Evolutionary conservation across 768 basidiomycete genomes (phyloP).

Genomic region (Suillus occidentalis): DNA sequence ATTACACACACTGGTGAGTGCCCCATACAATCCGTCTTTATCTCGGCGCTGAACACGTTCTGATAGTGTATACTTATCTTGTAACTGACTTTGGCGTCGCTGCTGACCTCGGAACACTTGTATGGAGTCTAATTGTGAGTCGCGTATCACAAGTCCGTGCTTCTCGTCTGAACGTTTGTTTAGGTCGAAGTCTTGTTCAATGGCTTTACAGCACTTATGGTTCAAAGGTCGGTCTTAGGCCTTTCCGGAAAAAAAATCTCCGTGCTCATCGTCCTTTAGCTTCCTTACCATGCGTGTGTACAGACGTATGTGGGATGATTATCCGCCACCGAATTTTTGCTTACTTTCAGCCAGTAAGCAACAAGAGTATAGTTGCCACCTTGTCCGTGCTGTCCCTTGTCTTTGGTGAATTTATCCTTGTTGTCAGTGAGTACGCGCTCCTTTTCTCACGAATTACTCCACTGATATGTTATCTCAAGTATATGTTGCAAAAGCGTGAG

Average conservation of each 20-base stretch:
- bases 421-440: slow-evolving; percentile 15
- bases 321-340: background rate
- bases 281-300: slow-evolving; percentile 54
- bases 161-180: slow-evolving; percentile 6
- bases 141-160: background rate
- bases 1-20: slow-evolving; percentile 50
- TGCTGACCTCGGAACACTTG: slow-evolving; percentile 29
- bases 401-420: slow-evolving; percentile 36
- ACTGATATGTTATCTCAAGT: slow-evolving; percentile 27
- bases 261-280: slow-evolving; percentile 19
- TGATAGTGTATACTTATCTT: slow-evolving; percentile 47
- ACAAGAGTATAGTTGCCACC: slow-evolving; percentile 40
- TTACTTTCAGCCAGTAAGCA: slow-evolving; percentile 42
- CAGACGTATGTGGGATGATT: slow-evolving; percentile 38
- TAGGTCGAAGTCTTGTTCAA: slow-evolving; percentile 53
- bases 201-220: slow-evolving; percentile 46
- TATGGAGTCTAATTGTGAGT: slow-evolving; percentile 38
- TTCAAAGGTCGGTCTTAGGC: slow-evolving; percentile 34
- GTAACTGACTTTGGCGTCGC: slow-evolving; percentile 41
- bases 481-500: slow-evolving; percentile 37
- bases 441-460: too few species aligned
- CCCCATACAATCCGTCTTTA: background rate
- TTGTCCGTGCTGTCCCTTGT: slow-evolving; percentile 35
- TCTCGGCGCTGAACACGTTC: slow-evolving; percentile 3
- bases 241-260: background rate